Conservation (phyloP, 805 yeast genomes). For the Naumovozyma castellii region DNA sequence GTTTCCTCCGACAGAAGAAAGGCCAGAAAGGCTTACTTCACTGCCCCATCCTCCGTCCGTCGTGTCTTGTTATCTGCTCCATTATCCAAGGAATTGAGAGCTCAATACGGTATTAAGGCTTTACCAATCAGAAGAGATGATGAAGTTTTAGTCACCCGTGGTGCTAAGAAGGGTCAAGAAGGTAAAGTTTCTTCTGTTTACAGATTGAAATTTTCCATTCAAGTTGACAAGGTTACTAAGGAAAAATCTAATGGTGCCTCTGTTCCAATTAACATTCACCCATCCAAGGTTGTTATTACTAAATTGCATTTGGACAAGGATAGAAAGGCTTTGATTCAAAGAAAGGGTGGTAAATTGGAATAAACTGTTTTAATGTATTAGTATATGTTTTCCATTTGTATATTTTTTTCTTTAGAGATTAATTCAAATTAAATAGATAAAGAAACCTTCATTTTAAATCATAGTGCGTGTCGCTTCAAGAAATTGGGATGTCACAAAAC, state of each 20-base stretch:
- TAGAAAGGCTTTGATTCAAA: slow-evolving; percentile 93
- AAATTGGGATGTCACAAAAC: background rate
- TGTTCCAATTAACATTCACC: slow-evolving; percentile 93
- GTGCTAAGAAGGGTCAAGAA: slow-evolving; percentile 98
- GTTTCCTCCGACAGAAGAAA: slow-evolving; percentile 98
- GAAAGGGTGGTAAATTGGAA: slow-evolving; percentile 97
- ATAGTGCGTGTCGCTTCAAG: too few species aligned
- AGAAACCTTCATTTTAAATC: too few species aligned
- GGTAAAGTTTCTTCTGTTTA: slow-evolving; percentile 95
- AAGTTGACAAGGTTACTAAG: slow-evolving; percentile 93
- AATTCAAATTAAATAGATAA: too few species aligned
- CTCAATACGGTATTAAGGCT: slow-evolving; percentile 90
- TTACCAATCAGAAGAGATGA: slow-evolving; percentile 97
- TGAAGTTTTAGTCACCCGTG: slow-evolving; percentile 92
- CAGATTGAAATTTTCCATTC: slow-evolving; percentile 96
- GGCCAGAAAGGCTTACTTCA: slow-evolving; percentile 99
- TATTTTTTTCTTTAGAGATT: too few species aligned
- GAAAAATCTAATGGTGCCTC: slow-evolving; percentile 98
- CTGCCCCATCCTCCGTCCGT: slow-evolving; percentile 92
- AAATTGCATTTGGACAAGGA: slow-evolving; percentile 96
- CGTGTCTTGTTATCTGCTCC: slow-evolving; percentile 96
- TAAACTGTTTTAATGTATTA: slow-evolving; percentile 34
- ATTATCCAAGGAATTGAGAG: slow-evolving; percentile 96
- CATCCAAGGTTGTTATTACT: slow-evolving; percentile 98
- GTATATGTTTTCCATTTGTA: background rate